phyloP scores from a whole-genome alignment of 1,284 basidiomycete genomes.

The Mrakiaceae sp. region DNA sequence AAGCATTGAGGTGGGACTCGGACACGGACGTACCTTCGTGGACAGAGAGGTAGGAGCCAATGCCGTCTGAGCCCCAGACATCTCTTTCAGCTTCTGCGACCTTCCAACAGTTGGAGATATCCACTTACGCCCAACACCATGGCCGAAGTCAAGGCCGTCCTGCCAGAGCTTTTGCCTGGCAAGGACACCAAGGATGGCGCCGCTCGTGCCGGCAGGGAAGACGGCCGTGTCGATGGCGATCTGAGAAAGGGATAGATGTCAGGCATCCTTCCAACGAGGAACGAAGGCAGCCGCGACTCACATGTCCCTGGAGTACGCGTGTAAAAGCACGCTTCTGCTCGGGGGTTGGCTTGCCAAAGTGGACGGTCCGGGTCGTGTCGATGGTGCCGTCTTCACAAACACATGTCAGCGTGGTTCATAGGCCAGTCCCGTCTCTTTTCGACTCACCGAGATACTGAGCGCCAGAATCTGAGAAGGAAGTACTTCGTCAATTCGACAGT shows the following conservation, averaged over 20 bases:
- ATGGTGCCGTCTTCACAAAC: constrained; percentile 64
- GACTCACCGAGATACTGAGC: constrained; percentile 54
- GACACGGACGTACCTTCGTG: background rate
- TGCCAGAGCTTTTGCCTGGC: constrained; percentile 77
- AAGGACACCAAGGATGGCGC: constrained; percentile 66
- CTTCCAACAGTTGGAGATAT: background rate
- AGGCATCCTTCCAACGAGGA: no score
- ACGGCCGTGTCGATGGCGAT: constrained; percentile 81
- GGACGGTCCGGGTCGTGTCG: constrained; percentile 76
- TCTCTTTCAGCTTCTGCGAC: no score
- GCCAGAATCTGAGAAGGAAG: constrained; percentile 51
- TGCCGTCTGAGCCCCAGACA: background rate
- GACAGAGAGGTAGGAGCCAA: constrained; percentile 8
- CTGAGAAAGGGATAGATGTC: constrained; percentile 34
- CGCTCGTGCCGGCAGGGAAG: constrained; percentile 80
- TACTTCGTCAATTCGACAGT: constrained; percentile 34
- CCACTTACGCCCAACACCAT: constrained; percentile 22
- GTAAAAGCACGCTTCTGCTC: constrained; percentile 88
- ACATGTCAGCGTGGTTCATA: background rate
- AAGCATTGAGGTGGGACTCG: constrained; percentile 20
- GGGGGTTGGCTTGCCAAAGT: constrained; percentile 68
- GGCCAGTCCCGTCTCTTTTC: background rate
- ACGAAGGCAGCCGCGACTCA: constrained; percentile 35
- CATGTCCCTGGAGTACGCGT: constrained; percentile 88
- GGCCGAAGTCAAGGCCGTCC: constrained; percentile 65